Conservation (phyloP, 2,329 filamentous ascomycete genomes). For the Sarocladium strictum region DNA sequence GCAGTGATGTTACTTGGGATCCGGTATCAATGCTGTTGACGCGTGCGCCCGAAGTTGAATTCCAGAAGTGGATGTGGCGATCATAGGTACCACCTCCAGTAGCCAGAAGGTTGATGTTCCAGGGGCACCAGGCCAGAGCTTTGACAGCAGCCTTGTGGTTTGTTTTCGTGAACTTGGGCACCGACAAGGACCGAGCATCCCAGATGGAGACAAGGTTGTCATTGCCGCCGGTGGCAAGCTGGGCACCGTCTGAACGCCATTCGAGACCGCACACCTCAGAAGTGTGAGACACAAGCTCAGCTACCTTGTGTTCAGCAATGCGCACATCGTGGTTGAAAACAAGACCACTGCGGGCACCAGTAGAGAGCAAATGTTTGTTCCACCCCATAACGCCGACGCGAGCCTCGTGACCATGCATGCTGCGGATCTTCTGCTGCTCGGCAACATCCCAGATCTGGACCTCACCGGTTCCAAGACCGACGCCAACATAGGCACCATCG, state of each 20-base stretch:
- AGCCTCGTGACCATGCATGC: constrained; percentile 96
- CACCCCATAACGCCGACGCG: constrained; percentile 98
- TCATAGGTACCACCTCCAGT: constrained; percentile 96
- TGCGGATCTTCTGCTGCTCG: constrained; percentile 89
- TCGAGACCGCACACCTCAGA: constrained; percentile 97
- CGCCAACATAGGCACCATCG: constrained; percentile 92
- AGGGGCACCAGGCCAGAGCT: constrained; percentile 97
- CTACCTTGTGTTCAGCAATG: constrained; percentile 95
- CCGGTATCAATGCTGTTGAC: constrained; percentile 99
- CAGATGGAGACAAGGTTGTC: constrained; percentile 99
- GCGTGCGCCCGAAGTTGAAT: constrained; percentile 92
- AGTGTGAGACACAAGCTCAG: constrained; percentile 93
- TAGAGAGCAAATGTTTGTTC: constrained; percentile 97
- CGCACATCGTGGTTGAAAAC: constrained; percentile 99
- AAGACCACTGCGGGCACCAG: constrained; percentile 86
- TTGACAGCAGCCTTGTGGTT: constrained; percentile 99
- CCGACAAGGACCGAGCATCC: constrained; percentile 88
- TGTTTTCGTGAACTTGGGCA: constrained; percentile 98
- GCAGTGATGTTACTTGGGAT: constrained; percentile 91
- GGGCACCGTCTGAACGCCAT: constrained; percentile 93
- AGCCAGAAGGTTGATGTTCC: constrained; percentile 94
- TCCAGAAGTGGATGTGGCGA: constrained; percentile 99
- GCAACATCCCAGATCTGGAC: constrained; percentile 99
- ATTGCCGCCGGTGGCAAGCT: constrained; percentile 95
- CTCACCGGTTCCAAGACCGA: constrained; percentile 90